phyloP scores from a whole-genome alignment of 1,284 basidiomycete genomes.

The Tylopilus orsonianus region DNA sequence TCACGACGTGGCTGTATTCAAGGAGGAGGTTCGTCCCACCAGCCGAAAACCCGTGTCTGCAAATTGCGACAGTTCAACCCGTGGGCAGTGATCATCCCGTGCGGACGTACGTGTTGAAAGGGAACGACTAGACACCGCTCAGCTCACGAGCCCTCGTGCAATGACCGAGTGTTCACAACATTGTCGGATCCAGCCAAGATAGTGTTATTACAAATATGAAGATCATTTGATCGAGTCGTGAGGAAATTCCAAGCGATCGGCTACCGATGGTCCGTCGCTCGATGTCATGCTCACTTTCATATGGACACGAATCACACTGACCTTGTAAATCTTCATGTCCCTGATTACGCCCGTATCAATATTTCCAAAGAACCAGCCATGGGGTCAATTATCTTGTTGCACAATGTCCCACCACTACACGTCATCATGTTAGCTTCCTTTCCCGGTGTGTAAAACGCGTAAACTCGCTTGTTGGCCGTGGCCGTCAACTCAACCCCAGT shows the following conservation, averaged over 20 bases:
- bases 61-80: background rate
- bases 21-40: constrained; percentile 57
- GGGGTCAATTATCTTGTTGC: constrained; percentile 55
- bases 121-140: constrained; percentile 44
- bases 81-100: background rate
- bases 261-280: constrained; percentile 28
- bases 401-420: constrained; percentile 59
- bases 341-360: constrained; percentile 53
- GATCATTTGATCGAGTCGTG: constrained; percentile 47
- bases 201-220: constrained; percentile 54
- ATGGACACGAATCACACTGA: constrained; percentile 18
- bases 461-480: constrained; percentile 53
- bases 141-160: background rate
- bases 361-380: constrained; percentile 52
- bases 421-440: background rate
- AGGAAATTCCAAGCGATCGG: constrained; percentile 61
- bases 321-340: constrained; percentile 63
- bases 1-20: constrained; percentile 55
- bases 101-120: constrained; percentile 57
- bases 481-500: constrained; percentile 62
- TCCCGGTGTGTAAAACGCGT: background rate
- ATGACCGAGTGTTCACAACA: constrained; percentile 3
- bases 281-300: background rate
- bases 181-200: constrained; percentile 51
- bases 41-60: constrained; percentile 27